Base-by-base conservation (phyloP, 345 rosid species). In the Anacardium occidentale region DNA sequence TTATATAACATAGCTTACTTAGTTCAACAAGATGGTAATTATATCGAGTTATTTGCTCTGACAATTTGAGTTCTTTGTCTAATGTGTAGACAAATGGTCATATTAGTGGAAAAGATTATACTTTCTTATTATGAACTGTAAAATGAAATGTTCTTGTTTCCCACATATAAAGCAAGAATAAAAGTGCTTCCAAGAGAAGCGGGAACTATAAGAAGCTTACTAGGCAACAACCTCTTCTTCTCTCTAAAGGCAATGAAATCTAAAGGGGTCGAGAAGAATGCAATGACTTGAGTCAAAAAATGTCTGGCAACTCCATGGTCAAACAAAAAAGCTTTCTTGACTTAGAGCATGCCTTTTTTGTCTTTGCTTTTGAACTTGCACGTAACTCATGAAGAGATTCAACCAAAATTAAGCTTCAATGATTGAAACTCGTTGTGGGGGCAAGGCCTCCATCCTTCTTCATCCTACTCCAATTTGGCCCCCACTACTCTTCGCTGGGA, bases 401-500 rank as follows among this genome's bases (percentile, higher is more conserved):
- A 50, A 3, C 6, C 14, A 13, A 15, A 61, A 54, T 63, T 68
- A 11, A 21, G 14, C 62, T 37, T 57, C 29, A 44, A 53, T 73
- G 47, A 58, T 58, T 74, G 70, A 8, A 55, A 57, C 71, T 18
- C 56, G 4, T 14, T 6, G 50, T 66, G 66, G 34, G 40, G 32
- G 32, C 10, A 47, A 32, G 13, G 32, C 32, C 3, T n/a, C 17
- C 10, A 50, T 4, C 2, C n/a, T 3, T 13, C 17, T 47, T 3
- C 17, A 10, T 57, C 62, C 9, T 32, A 53, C 50, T 68, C 62
- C 62, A 21, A 54, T 51, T 3, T 57, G 73, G 73, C 24, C 72
- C 72, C 64, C 55, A 58, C 55, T 15, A 21, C 3, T 40, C 7
- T 60, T 25, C 54, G 7, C 13, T 66, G 70, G 75, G 78, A 80